phyloP scores from a whole-genome alignment of 2,329 filamentous ascomycete genomes.

The Colletotrichum magnum region DNA sequence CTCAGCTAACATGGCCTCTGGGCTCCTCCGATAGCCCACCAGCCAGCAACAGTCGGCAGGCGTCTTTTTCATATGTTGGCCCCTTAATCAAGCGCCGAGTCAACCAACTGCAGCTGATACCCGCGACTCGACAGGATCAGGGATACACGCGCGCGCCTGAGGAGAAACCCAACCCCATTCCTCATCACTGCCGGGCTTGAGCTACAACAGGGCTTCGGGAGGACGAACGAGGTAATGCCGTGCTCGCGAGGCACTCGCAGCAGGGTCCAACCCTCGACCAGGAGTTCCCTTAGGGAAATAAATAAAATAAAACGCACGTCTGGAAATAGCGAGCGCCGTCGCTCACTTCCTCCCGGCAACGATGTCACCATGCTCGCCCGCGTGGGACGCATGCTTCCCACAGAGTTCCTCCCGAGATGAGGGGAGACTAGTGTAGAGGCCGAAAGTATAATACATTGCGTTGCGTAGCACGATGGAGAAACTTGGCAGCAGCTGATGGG shows the following conservation, averaged over 20 bases:
- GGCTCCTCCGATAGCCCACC: too few relatives aligned
- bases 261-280: too few relatives aligned
- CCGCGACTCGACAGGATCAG: not conserved
- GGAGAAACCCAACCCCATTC: too few relatives aligned
- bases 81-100: not conserved
- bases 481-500: not conserved
- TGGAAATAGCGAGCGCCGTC: not conserved
- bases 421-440: not conserved
- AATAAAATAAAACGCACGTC: too few relatives aligned
- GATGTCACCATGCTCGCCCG: conserved; percentile 3
- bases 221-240: too few relatives aligned
- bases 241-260: too few relatives aligned
- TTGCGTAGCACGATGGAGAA: conserved; percentile 1
- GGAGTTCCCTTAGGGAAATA: too few relatives aligned
- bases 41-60: too few relatives aligned
- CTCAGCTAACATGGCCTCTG: too few relatives aligned
- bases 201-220: too few relatives aligned
- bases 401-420: conserved; percentile 21
- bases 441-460: conserved; percentile 26
- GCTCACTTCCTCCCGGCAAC: not conserved
- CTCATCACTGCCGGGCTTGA: too few relatives aligned
- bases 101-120: not conserved
- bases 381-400: conserved; percentile 11
- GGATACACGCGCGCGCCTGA: conserved; percentile 2
- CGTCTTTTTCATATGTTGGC: too few relatives aligned